Percentiles rank a stretch among this genome's conserved stretches.
Evolutionary conservation across 2,329 filamentous ascomycete species (phyloP).

Genomic region (Cordyceps javanica): DNA sequence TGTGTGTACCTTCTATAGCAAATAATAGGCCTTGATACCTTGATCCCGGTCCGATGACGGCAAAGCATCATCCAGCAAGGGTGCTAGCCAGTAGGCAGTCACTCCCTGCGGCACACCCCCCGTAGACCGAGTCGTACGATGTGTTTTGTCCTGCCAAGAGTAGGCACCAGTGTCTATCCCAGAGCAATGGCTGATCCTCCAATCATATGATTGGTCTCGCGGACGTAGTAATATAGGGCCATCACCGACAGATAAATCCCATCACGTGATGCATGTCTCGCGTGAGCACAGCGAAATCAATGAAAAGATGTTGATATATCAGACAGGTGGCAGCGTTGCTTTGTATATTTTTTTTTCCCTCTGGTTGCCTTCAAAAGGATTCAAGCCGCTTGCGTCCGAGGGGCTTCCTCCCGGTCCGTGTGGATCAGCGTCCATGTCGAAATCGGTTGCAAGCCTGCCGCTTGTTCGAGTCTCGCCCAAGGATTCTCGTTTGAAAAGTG

Average conservation of each 20-base stretch:
- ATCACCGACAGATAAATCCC: background rate
- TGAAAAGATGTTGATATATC: background rate
- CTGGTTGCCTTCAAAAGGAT: background rate
- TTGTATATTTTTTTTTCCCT: too few species aligned
- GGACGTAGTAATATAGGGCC: background rate
- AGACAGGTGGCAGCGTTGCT: background rate
- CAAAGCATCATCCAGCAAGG: too few species aligned
- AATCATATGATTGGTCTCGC: background rate
- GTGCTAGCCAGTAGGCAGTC: background rate
- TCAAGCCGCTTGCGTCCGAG: background rate
- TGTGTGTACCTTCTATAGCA: conserved; percentile 6
- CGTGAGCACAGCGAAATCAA: background rate
- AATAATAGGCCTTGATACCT: conserved; percentile 1
- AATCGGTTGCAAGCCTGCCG: conserved; percentile 34
- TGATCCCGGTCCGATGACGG: background rate
- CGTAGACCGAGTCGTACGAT: background rate
- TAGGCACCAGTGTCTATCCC: background rate
- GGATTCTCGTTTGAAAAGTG: conserved; percentile 65
- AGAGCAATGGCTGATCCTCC: background rate
- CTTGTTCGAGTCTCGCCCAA: conserved; percentile 54
- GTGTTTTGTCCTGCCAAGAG: background rate
- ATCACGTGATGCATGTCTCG: conserved; percentile 6
- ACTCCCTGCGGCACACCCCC: background rate
- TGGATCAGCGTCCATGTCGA: conserved; percentile 38
- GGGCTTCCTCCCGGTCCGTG: background rate